Conservation (phyloP, 2,329 filamentous ascomycete species). For the Pestalotiopsis sp. region DNA sequence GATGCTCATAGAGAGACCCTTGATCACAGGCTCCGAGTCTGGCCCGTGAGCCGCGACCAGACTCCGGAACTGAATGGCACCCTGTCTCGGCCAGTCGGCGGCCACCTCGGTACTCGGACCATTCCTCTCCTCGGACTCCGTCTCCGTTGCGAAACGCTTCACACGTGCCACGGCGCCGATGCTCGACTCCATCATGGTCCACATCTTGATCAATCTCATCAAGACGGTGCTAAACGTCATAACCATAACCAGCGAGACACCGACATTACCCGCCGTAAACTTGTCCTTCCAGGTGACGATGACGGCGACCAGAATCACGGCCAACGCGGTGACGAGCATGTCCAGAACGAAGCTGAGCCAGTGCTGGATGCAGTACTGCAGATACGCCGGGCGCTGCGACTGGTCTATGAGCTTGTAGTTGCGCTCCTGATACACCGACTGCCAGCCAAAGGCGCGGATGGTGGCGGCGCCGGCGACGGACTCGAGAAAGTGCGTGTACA, state of each 20-base stretch:
- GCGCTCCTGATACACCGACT: conserved; percentile 9
- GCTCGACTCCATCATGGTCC: conserved; percentile 34
- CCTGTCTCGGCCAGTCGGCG: conserved; percentile 10
- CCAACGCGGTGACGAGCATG: conserved; percentile 32
- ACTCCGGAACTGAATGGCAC: neutral
- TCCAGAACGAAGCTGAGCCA: conserved; percentile 38
- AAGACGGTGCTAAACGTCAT: conserved; percentile 38
- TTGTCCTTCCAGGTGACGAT: conserved; percentile 21
- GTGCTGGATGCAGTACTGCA: conserved; percentile 34
- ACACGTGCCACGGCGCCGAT: conserved; percentile 24
- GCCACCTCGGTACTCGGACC: neutral
- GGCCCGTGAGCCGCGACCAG: conserved; percentile 5
- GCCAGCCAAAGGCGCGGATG: conserved; percentile 15
- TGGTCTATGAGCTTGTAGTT: conserved; percentile 12
- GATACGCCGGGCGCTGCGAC: conserved; percentile 37
- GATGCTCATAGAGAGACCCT: conserved; percentile 14
- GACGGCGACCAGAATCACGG: conserved; percentile 30
- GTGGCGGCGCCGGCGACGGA: conserved; percentile 19
- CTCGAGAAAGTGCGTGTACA: conserved; percentile 34
- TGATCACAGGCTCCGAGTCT: conserved; percentile 14
- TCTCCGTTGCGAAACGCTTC: conserved; percentile 8
- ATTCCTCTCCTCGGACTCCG: conserved; percentile 8
- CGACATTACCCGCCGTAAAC: conserved; percentile 20
- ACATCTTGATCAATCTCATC: conserved; percentile 32
- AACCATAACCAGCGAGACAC: conserved; percentile 41